Evolutionary conservation across 768 basidiomycete genomes (phyloP).

Genomic region (Rubroboletus pulcherrimus): DNA sequence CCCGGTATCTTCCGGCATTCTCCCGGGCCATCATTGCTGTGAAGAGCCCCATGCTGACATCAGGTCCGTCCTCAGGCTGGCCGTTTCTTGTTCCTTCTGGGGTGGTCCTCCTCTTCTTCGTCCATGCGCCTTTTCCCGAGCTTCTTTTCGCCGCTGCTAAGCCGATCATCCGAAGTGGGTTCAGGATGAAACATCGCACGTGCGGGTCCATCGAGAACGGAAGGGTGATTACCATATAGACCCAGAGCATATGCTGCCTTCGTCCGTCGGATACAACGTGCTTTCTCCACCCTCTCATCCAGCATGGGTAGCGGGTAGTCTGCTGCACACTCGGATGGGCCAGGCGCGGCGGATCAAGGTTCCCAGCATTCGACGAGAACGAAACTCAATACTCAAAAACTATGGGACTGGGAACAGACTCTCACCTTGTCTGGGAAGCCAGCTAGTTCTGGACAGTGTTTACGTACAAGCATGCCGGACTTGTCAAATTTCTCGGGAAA

Average conservation of each 20-base stretch:
- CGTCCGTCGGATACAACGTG: slow-evolving; percentile 10
- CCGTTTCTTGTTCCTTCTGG: slow-evolving; percentile 13
- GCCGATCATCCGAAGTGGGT: slow-evolving; percentile 18
- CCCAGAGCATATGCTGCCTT: slow-evolving; percentile 4
- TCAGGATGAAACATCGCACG: slow-evolving; percentile 19
- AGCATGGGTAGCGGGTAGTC: slow-evolving; percentile 8
- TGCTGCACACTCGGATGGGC: background rate
- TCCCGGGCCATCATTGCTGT: slow-evolving; percentile 12
- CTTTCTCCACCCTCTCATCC: slow-evolving; percentile 14
- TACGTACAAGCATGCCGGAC: slow-evolving; percentile 24
- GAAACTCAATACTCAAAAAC: slow-evolving; percentile 23
- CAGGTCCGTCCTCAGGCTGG: slow-evolving; percentile 1
- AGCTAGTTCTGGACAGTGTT: slow-evolving; percentile 13
- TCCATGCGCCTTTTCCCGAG: slow-evolving; percentile 16
- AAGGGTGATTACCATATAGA: slow-evolving; percentile 19
- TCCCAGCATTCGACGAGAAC: background rate
- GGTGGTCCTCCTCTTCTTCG: slow-evolving; percentile 10
- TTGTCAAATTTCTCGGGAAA: slow-evolving; percentile 18
- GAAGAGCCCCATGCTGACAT: background rate
- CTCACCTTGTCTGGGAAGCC: slow-evolving; percentile 26
- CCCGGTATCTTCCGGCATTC: slow-evolving; percentile 22
- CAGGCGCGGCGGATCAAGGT: background rate
- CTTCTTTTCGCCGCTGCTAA: slow-evolving; percentile 21
- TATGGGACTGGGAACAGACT: slow-evolving; percentile 8
- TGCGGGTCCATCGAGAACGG: slow-evolving; percentile 24